phyloP scores from a whole-genome alignment of 2,329 filamentous ascomycete species.

The Paracoccidioides lutzii region DNA sequence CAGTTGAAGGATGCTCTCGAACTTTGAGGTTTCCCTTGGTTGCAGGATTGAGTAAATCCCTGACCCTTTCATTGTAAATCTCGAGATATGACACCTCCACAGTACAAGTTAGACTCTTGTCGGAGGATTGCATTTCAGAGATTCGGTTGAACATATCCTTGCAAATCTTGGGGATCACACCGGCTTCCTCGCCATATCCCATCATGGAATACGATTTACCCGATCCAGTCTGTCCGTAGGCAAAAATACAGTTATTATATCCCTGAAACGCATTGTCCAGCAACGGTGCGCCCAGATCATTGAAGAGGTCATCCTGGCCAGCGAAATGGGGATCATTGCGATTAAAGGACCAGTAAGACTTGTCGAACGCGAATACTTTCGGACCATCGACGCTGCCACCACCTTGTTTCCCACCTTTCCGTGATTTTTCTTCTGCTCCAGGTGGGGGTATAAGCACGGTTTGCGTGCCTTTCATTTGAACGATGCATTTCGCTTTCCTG shows the following conservation, averaged over 20 bases:
- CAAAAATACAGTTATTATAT: slow-evolving; percentile 99
- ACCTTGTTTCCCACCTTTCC: slow-evolving; percentile 29
- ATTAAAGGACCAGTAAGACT: slow-evolving; percentile 96
- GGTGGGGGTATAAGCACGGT: slow-evolving; percentile 69
- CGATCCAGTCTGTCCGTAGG: slow-evolving; percentile 94
- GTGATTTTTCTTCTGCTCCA: slow-evolving; percentile 37
- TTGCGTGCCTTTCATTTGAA: slow-evolving; percentile 89
- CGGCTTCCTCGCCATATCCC: slow-evolving; percentile 91
- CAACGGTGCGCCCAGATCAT: slow-evolving; percentile 75
- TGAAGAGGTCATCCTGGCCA: slow-evolving; percentile 77
- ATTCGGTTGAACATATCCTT: slow-evolving; percentile 96
- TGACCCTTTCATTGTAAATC: slow-evolving; percentile 97
- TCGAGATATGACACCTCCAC: slow-evolving; percentile 97
- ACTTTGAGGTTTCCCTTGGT: slow-evolving; percentile 97
- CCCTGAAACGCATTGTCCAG: slow-evolving; percentile 96
- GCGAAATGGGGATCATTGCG: slow-evolving; percentile 70
- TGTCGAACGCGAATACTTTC: slow-evolving; percentile 91
- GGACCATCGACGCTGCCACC: slow-evolving; percentile 47
- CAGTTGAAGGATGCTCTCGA: slow-evolving; percentile 91
- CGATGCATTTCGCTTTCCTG: slow-evolving; percentile 86
- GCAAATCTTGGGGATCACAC: slow-evolving; percentile 94
- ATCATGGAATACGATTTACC: slow-evolving; percentile 99
- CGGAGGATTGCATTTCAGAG: slow-evolving; percentile 49
- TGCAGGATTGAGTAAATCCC: slow-evolving; percentile 85
- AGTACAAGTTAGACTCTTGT: slow-evolving; percentile 71